These are phyloP conservation scores for Spongiforma sp. DNA, from an alignment of 1,284 basidiomycete species.

Conservation along the genomic window DNA sequence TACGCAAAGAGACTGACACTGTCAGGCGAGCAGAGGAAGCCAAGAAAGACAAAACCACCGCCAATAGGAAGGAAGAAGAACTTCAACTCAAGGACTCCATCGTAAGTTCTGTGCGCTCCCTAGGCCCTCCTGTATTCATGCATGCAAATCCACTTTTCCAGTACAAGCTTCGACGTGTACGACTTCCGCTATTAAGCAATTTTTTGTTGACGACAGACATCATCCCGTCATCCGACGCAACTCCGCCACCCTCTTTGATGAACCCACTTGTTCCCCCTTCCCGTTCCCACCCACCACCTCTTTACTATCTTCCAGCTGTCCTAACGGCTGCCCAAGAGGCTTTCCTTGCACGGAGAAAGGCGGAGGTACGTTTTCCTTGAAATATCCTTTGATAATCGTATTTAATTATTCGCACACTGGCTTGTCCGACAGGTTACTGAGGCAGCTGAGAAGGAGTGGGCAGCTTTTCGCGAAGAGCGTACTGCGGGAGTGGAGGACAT, in stretches of 20 bases:
- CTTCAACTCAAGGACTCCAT: constrained; percentile 78
- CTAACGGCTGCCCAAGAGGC: constrained; percentile 73
- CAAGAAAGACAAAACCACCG: constrained; percentile 76
- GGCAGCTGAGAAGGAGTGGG: constrained; percentile 72
- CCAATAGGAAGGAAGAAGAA: constrained; percentile 80
- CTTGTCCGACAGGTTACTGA: constrained; percentile 54
- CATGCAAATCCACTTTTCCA: constrained; percentile 31
- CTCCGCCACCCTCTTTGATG: constrained; percentile 36
- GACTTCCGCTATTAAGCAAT: constrained; percentile 72
- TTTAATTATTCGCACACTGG: background rate
- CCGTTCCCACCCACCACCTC: constrained; percentile 71
- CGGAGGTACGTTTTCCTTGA: constrained; percentile 50
- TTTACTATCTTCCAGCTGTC: constrained; percentile 76
- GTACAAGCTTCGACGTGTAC: constrained; percentile 73
- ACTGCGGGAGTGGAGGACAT: constrained; percentile 65
- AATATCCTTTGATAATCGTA: background rate
- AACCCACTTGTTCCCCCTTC: constrained; percentile 57
- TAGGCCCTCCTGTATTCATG: constrained; percentile 2
- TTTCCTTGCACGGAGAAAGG: constrained; percentile 65
- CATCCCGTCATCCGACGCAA: constrained; percentile 48
- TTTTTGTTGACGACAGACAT: constrained; percentile 77
- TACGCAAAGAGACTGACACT: constrained; percentile 80
- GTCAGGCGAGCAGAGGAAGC: constrained; percentile 82
- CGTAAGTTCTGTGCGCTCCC: constrained; percentile 47
- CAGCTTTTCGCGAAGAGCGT: constrained; percentile 64